Evolutionary conservation across 2,329 filamentous ascomycete species (phyloP), one percentile per base, ranked within the genome.

Genomic region (Knufia petricola): DNA sequence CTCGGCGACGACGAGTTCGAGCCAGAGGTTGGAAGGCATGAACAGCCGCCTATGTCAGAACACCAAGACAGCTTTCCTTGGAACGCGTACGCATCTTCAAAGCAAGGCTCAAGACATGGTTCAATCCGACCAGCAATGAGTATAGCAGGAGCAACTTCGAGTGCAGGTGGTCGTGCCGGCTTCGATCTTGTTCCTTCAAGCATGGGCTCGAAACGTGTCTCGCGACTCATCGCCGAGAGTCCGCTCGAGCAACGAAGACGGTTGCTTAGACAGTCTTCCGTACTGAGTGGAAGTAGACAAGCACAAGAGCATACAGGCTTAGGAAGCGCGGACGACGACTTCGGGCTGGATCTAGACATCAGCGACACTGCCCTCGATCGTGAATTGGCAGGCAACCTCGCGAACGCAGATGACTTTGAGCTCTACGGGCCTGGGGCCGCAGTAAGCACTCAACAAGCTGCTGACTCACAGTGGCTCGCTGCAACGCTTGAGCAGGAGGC

Each of bases 11-110:
- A 47, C 54, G 76, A 76, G 7, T 63, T 83, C 17, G 87, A 94
- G 40, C 44, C 38, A 8, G 50, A 56, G 63, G 64, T 86, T 20
- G 85, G 82, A 17, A 79, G 86, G 65, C 78, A 85, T 36, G 83
- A 77, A 1, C 76, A 72, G 0, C 74, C 77, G 0, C 76, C 78
- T 6, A 74, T 92, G 46, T 77, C 79, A 3, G 84, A 94, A 50
- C 77, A 77, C 23, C 77, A 78, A 20, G 78, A 75, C 3, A 67
- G 74, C n/a, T 79, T 85, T 73, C 82, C 82, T 9, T 85, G 82
- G 82, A 85, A 85, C 54, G 66, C 75, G 38, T 77, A 47, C 31
- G 71, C 6, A 71, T 79, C 77, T 46, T 80, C 77, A 38, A 70
- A 66, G 21, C 66, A 69, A 21, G 71, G 66, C 10, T 80, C 78